Conservation (phyloP, 768 basidiomycete genomes). For the Cyclocybe aegerita region DNA sequence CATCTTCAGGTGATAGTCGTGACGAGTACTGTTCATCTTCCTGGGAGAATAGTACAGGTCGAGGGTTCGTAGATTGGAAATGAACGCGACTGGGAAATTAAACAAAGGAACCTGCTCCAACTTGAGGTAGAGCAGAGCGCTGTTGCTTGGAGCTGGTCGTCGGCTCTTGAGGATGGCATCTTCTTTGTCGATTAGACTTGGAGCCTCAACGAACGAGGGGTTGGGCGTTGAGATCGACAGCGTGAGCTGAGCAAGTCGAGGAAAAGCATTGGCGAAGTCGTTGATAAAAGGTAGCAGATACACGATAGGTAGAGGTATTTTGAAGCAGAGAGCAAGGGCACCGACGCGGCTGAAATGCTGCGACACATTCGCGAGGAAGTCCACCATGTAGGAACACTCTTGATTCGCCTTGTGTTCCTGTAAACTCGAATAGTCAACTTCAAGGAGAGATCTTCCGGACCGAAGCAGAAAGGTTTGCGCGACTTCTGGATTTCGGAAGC, state of each 20-base stretch:
- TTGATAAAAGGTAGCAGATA: conserved; percentile 17
- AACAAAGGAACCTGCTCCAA: conserved; percentile 41
- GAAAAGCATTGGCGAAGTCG: conserved; percentile 11
- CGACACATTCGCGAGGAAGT: conserved; percentile 22
- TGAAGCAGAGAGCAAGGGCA: conserved; percentile 18
- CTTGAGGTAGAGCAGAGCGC: conserved; percentile 32
- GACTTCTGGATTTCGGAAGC: conserved; percentile 10
- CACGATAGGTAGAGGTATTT: conserved; percentile 13
- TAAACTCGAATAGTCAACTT: conserved; percentile 31
- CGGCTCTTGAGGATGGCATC: background rate
- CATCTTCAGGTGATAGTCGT: conserved; percentile 34
- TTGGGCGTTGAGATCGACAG: conserved; percentile 17
- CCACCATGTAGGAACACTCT: conserved; percentile 16
- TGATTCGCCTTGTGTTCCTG: conserved; percentile 6
- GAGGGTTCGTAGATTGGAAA: conserved; percentile 39
- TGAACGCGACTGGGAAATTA: conserved; percentile 32
- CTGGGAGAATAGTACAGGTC: conserved; percentile 38
- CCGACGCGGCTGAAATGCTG: conserved; percentile 26
- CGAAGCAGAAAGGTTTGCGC: conserved; percentile 31
- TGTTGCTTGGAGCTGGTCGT: conserved; percentile 9
- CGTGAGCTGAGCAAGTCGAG: conserved; percentile 15
- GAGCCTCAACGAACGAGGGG: conserved; percentile 16
- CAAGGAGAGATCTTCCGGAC: conserved; percentile 31
- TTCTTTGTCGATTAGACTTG: conserved; percentile 12
- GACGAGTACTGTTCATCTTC: conserved; percentile 17